Evolutionary conservation across 495 filamentous ascomycete species (phyloP).

Genomic region (Peziza echinospora): DNA sequence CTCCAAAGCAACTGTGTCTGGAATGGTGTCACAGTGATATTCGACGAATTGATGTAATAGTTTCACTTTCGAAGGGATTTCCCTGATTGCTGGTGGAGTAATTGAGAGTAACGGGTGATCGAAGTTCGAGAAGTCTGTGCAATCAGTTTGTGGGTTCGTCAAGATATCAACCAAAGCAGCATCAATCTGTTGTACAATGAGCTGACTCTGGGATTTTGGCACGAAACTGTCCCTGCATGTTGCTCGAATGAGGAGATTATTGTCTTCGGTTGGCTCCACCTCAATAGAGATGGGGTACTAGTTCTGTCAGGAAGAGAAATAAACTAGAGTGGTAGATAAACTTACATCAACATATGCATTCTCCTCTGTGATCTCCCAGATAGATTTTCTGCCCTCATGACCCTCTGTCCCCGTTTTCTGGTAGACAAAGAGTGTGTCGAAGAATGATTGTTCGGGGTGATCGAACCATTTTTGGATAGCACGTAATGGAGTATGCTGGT

Average conservation of each 20-base stretch:
- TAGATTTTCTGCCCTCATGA: conserved; percentile 2
- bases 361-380: conserved; percentile 32
- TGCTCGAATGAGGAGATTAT: conserved; percentile 32
- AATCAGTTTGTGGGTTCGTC: conserved; percentile 17
- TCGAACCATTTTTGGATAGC: conserved; percentile 47
- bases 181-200: conserved; percentile 42
- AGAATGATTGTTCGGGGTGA: conserved; percentile 34
- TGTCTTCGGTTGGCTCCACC: conserved; percentile 30
- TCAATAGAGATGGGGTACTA: conserved; percentile 54
- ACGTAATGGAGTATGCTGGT: conserved; percentile 47
- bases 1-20: conserved; percentile 34
- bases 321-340: conserved; percentile 4
- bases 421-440: conserved; percentile 63
- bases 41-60: conserved; percentile 47
- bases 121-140: conserved; percentile 7
- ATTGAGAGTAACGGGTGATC: conserved; percentile 29
- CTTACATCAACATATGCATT: conserved; percentile 34
- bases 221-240: conserved; percentile 39
- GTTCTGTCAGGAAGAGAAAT: conserved; percentile 1
- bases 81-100: conserved; percentile 27
- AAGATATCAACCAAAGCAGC: conserved; percentile 28
- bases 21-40: conserved; percentile 20
- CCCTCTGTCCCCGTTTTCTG: conserved; percentile 31
- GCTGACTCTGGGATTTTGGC: conserved; percentile 36
- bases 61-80: conserved; percentile 23